phyloP scores from a whole-genome alignment of 495 filamentous ascomycete species.

The Tuber magnatum region DNA sequence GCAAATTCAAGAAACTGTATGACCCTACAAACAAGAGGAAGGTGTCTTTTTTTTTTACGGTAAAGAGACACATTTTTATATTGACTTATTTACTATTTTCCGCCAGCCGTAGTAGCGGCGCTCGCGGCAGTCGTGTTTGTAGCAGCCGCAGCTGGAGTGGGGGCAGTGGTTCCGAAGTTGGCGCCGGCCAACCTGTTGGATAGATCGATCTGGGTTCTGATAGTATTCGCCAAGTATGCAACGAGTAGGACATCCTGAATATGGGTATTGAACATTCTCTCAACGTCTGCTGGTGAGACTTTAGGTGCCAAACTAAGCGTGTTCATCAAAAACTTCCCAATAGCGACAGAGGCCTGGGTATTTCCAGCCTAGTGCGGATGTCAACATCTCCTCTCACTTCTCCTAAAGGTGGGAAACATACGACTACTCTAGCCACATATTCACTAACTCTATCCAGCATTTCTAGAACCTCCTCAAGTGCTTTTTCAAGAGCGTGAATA shows the following conservation, averaged over 20 bases:
- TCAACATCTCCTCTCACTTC: not conserved
- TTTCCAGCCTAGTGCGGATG: constrained; percentile 49
- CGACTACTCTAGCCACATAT: constrained; percentile 79
- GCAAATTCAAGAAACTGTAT: not conserved
- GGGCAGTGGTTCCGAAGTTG: not conserved
- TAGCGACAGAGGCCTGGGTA: constrained; percentile 63
- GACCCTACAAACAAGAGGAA: not conserved
- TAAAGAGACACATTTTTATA: not conserved
- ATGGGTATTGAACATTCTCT: constrained; percentile 98
- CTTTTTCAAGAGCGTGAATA: constrained; percentile 75
- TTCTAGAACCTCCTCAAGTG: constrained; percentile 73
- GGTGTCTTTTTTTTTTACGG: not conserved
- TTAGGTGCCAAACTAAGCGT: constrained; percentile 86
- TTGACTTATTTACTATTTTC: constrained; percentile 3
- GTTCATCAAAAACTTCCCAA: constrained; percentile 92
- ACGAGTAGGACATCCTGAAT: constrained; percentile 97
- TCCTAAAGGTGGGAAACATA: constrained; percentile 26
- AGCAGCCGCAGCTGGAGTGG: not conserved
- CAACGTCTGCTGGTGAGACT: constrained; percentile 79
- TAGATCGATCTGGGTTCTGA: constrained; percentile 97
- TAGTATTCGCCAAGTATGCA: constrained; percentile 94
- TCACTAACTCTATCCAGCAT: constrained; percentile 83
- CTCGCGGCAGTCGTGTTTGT: not conserved
- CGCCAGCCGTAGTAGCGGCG: not conserved
- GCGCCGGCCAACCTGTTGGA: constrained; percentile 80